phyloP scores from a whole-genome alignment of 306 rosid species.

The Vigna mungo region DNA sequence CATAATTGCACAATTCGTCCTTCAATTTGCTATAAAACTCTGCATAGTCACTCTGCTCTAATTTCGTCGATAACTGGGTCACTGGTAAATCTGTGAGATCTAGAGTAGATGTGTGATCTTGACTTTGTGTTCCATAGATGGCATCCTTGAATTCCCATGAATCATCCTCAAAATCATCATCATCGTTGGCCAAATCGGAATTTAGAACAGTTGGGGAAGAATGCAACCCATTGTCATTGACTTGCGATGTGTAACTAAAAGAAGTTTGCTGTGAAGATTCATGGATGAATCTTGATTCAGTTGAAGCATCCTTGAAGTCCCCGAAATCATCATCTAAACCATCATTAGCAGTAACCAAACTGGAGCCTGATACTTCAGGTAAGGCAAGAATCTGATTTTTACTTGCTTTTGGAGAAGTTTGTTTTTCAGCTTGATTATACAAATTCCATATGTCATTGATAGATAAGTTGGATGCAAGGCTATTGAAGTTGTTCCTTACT shows the following conservation, averaged over 20 bases:
- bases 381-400: slow-evolving; percentile 48
- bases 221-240: slow-evolving; percentile 53
- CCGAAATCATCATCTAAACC: slow-evolving; percentile 73
- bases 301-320: slow-evolving; percentile 78
- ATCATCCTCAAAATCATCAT: slow-evolving; percentile 70
- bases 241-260: slow-evolving; percentile 50
- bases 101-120: slow-evolving; percentile 48
- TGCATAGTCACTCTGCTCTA: slow-evolving; percentile 57
- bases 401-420: slow-evolving; percentile 53
- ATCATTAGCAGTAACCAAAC: slow-evolving; percentile 53
- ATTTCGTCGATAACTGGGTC: slow-evolving; percentile 42
- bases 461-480: slow-evolving; percentile 58
- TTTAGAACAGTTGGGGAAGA: slow-evolving; percentile 45
- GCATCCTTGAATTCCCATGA: slow-evolving; percentile 89
- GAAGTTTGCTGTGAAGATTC: slow-evolving; percentile 57
- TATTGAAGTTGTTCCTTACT: slow-evolving; percentile 44
- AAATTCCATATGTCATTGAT: slow-evolving; percentile 81
- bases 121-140: slow-evolving; percentile 38
- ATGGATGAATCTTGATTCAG: slow-evolving; percentile 45
- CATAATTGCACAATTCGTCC: slow-evolving; percentile 58
- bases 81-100: slow-evolving; percentile 48
- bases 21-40: slow-evolving; percentile 76
- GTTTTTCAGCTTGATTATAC: slow-evolving; percentile 73
- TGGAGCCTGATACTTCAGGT: slow-evolving; percentile 49
- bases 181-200: slow-evolving; percentile 52